Percentiles rank a stretch among this genome's conserved stretches.
phyloP scores from a whole-genome alignment of 768 basidiomycete genomes.

The Tubosaeta sp. region DNA sequence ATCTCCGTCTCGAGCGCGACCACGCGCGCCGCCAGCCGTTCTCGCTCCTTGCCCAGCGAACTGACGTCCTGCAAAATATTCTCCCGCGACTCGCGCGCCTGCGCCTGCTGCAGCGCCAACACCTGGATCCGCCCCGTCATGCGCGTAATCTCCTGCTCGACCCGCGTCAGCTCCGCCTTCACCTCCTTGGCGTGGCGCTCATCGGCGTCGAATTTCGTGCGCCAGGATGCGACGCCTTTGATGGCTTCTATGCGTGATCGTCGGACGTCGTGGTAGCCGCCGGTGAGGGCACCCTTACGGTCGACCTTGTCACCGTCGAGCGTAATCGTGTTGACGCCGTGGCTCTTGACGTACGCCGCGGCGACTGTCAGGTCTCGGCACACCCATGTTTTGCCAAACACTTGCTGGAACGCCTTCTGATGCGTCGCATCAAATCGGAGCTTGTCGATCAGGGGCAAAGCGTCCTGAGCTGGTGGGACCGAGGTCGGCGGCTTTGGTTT shows the following conservation, averaged over 20 bases:
- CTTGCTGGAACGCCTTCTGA: conserved; percentile 88
- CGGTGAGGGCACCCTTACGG: conserved; percentile 91
- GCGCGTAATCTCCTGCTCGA: conserved; percentile 86
- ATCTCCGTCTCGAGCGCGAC: conserved; percentile 61
- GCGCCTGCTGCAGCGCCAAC: conserved; percentile 61
- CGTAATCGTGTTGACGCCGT: conserved; percentile 95
- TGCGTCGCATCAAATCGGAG: conserved; percentile 69
- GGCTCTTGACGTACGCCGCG: conserved; percentile 90
- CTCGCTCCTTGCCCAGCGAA: conserved; percentile 61
- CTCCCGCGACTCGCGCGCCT: conserved; percentile 65
- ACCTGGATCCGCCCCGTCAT: conserved; percentile 71
- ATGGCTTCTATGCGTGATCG: conserved; percentile 88
- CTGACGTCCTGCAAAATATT: conserved; percentile 59
- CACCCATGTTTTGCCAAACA: conserved; percentile 96
- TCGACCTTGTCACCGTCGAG: conserved; percentile 98
- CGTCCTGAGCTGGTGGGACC: conserved; percentile 66
- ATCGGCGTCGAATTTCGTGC: conserved; percentile 64
- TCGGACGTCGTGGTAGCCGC: conserved; percentile 91
- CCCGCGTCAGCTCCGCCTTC: conserved; percentile 57
- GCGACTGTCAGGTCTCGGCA: conserved; percentile 90
- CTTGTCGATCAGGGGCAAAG: conserved; percentile 78
- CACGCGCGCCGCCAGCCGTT: conserved; percentile 58
- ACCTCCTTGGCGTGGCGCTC: conserved; percentile 66
- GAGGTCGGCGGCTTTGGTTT: conserved; percentile 61
- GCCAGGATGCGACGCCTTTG: conserved; percentile 72